Base-by-base conservation (phyloP, 768 basidiomycete genomes). In the Boletus reticuloceps region DNA sequence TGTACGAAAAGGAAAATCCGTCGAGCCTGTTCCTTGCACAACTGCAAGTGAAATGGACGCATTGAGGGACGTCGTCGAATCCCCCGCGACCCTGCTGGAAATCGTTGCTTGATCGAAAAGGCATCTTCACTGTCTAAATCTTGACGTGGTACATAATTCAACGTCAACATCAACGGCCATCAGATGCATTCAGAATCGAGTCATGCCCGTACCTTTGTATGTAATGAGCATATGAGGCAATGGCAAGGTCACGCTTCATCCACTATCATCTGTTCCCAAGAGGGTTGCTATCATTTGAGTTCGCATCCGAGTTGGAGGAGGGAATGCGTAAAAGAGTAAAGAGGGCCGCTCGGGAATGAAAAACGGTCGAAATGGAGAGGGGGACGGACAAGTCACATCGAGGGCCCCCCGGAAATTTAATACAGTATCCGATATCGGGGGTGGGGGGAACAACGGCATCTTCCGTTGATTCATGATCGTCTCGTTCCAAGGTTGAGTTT, bases 121-220 rank as follows among this genome's bases (percentile, higher is more conserved):
- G 34, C 13, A 36, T 14, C 14, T 36, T 14, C 34, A 11, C 34
- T 36, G n/a, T 22, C 22, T 37, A 32, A 50, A 49, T 60, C 50
- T 58, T 31, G 50, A 50, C 7, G 39, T 8, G 48, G 29, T 42
- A 48, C 53, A 49, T 55, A 42, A 59, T 36, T 29, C 47, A 29
- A 55, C 49, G 55, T 63, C 49, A 38, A 9, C 62, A 53, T 62
- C 54, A 47, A 58, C 55, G 63, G 63, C 59, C 63, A 58, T 65
- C 58, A 61, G 62, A 61, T 64, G 51, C 51, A 45, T 50, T 37
- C 36, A 47, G 40, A 48, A 31, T 25, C 20, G 47, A 56, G 22
- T 47, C 53, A 36, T 11, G 17, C 5, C n/a, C 58, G 48, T 49
- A 49, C 51, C 60, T 55, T 39, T 46, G 61, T 59, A 63, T 54